Conservation (phyloP, 495 filamentous ascomycete genomes). For the Aspergillus homomorphus region DNA sequence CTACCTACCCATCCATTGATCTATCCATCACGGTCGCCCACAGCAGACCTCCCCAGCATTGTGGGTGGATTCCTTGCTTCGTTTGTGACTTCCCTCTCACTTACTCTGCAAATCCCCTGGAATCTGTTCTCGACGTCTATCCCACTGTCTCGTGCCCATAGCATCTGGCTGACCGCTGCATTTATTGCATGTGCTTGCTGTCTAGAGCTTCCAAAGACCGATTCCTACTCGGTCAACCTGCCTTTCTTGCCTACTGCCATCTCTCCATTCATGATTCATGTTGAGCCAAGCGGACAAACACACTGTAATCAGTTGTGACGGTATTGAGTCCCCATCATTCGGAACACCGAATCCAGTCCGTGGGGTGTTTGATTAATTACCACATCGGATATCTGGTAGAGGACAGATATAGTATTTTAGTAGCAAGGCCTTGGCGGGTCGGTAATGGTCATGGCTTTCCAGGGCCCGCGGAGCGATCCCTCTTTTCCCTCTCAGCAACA, state of each 20-base stretch:
- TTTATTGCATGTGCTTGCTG: neutral
- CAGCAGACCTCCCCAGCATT: neutral
- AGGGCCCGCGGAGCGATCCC: conserved; percentile 60
- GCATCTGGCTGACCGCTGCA: neutral
- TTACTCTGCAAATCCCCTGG: neutral
- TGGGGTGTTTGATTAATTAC: neutral
- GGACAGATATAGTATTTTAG: conserved; percentile 5
- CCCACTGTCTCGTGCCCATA: neutral
- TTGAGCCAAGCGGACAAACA: neutral
- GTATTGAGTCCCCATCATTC: neutral
- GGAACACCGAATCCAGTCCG: neutral
- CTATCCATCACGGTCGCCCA: neutral
- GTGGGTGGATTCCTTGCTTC: neutral
- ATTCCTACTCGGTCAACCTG: neutral
- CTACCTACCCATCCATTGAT: neutral
- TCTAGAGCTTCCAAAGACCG: neutral
- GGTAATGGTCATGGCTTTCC: conserved; percentile 24
- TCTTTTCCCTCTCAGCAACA: conserved; percentile 65
- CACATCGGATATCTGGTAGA: neutral
- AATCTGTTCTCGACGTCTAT: neutral
- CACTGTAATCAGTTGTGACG: neutral
- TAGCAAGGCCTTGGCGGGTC: neutral
- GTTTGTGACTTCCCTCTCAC: neutral
- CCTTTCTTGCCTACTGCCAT: neutral
- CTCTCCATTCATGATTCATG: neutral